phyloP scores from a whole-genome alignment of 2,329 filamentous ascomycete species.

The Sphaerulina populicola region DNA sequence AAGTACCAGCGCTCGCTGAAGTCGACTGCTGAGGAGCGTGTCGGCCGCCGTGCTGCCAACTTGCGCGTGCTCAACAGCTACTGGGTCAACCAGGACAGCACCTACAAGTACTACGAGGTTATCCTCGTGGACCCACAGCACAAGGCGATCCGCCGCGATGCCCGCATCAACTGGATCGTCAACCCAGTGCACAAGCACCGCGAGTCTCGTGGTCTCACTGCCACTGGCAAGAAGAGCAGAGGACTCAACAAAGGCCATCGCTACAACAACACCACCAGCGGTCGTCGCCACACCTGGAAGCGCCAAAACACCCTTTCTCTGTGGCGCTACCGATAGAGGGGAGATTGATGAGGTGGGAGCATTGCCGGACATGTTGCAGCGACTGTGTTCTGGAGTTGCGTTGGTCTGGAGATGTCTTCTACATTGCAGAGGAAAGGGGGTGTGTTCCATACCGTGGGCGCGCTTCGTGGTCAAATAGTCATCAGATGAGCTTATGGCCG shows the following conservation, averaged over 20 bases:
- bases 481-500: constrained; percentile 7
- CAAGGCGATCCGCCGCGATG: constrained; percentile 98
- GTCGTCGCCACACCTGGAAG: constrained; percentile 99
- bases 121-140: constrained; percentile 99
- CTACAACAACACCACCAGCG: constrained; percentile 97
- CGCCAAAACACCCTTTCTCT: constrained; percentile 98
- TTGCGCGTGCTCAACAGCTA: constrained; percentile 99
- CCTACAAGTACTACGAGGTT: constrained; percentile 99
- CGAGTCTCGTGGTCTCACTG: constrained; percentile 91
- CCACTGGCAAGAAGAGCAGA: constrained; percentile 98
- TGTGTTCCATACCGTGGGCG: constrained; percentile 3
- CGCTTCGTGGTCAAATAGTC: constrained; percentile 8
- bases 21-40: constrained; percentile 98
- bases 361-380: constrained; percentile 13
- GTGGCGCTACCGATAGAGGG: constrained; percentile 85
- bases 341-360: constrained; percentile 9
- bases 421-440: neutral
- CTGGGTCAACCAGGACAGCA: constrained; percentile 99
- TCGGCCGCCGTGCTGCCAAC: constrained; percentile 97
- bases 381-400: constrained; percentile 17
- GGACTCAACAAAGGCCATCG: constrained; percentile 98
- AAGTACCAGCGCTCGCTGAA: constrained; percentile 99
- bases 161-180: constrained; percentile 99
- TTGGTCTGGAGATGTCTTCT: constrained; percentile 15
- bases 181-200: constrained; percentile 99